A percentile compares a stretch with the other conserved stretches of the same genome.
Evolutionary conservation across 331 rosid species (phyloP).

Genomic region (Quercus phellos): DNA sequence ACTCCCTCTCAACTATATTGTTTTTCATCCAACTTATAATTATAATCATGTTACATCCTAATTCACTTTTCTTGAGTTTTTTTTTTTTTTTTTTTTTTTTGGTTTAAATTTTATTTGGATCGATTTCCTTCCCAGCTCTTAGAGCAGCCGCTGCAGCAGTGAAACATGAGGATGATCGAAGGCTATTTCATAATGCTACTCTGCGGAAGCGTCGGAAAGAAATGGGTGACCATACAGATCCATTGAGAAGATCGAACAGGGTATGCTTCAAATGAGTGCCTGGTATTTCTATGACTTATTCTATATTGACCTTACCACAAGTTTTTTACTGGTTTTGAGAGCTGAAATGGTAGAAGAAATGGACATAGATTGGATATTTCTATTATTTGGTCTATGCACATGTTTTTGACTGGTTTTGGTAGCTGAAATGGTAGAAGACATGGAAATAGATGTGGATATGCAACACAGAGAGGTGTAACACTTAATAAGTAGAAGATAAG

Average conservation of each 20-base stretch:
- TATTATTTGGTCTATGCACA: slow-evolving; percentile 3
- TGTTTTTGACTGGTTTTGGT: neutral
- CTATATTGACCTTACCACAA: slow-evolving; percentile 17
- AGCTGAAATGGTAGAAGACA: neutral
- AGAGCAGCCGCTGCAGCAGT: slow-evolving; percentile 97
- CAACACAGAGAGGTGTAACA: neutral
- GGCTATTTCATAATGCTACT: slow-evolving; percentile 89
- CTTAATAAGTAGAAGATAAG: neutral
- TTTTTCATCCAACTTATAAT: neutral
- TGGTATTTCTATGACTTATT: neutral
- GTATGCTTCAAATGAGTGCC: slow-evolving; percentile 35
- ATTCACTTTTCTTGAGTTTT: slow-evolving; percentile 17
- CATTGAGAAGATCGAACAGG: slow-evolving; percentile 75
- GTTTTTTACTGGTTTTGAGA: neutral
- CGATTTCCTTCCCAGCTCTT: slow-evolving; percentile 57
- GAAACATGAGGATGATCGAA: slow-evolving; percentile 81
- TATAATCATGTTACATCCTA: slow-evolving; percentile 11
- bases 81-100: slow-evolving; percentile 2
- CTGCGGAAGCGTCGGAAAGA: slow-evolving; percentile 92
- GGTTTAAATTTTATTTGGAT: neutral
- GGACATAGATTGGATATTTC: neutral
- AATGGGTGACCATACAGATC: slow-evolving; percentile 75
- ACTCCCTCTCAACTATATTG: neutral
- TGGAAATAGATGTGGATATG: neutral
- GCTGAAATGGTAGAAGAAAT: neutral